A percentile compares a stretch with the other conserved stretches of the same genome.
These are phyloP conservation scores for Fraxinus anomala DNA, from an alignment of 257 asterid species.

Conservation along the genomic window DNA sequence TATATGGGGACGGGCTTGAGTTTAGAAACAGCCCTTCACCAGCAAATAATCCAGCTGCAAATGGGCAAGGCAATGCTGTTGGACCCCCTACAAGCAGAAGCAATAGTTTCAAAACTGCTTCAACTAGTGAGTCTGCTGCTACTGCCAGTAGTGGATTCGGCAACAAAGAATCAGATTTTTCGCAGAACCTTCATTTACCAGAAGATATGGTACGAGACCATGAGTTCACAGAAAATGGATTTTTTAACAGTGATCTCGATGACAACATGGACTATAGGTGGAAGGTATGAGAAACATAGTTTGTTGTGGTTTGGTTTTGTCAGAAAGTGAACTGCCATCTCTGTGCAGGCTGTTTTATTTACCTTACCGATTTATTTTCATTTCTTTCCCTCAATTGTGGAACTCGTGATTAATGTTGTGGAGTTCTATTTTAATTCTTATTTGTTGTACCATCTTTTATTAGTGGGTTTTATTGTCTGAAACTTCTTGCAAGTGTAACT, in stretches of 20 bases:
- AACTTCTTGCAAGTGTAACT: constrained; percentile 1
- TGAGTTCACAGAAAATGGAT: constrained; percentile 69
- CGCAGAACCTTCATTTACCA: constrained; percentile 26
- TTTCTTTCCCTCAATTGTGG: neutral
- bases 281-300: constrained; percentile 41
- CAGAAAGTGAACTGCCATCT: too few species aligned
- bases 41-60: constrained; percentile 31
- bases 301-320: neutral
- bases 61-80: constrained; percentile 32
- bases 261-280: constrained; percentile 69
- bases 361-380: too few species aligned
- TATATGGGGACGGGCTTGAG: constrained; percentile 36
- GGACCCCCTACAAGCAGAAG: constrained; percentile 53
- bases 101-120: constrained; percentile 58
- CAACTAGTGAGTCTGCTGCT: constrained; percentile 48
- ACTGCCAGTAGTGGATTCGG: constrained; percentile 20
- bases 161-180: constrained; percentile 53
- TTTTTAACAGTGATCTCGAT: constrained; percentile 69
- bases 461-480: neutral
- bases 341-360: too few species aligned
- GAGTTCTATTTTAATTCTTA: neutral
- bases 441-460: neutral
- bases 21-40: constrained; percentile 36
- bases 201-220: constrained; percentile 63
- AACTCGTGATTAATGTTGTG: neutral